Base-by-base conservation (phyloP, 148 eudicot genomes). In the Rhododendron griersonianum region DNA sequence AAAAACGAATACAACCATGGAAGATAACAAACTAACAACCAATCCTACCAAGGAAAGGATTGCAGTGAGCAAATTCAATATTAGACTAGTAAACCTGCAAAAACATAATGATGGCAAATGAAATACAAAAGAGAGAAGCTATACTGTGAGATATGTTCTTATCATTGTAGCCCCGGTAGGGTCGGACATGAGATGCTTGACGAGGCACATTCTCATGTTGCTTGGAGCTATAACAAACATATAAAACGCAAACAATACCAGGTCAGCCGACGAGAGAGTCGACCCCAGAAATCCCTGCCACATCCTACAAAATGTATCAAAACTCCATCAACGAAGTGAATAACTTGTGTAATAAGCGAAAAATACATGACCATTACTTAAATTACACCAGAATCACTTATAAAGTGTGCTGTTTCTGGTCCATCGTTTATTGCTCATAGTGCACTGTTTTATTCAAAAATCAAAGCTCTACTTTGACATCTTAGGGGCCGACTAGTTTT, bases 211-310 rank as follows among this genome's bases (percentile, higher is more conserved):
- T 88, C 99, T 94, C 94, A 96, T 76, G 83, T 91, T 92, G 89
- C 92, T 92, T 11, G 99, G 98, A 81, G 99, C 98, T 87, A 95
- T 92, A 80, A 93, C 88, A 89, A 96, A 96, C 99, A 96, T 96
- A 76, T 93, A 93, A 67, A 96, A 91, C 30, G 99, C 98, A 89
- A 96, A 96, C 85, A 95, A 77, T 82, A 93, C 59, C 18, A 96
- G 96, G 90, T 96, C 99, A 4, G 87, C 90, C 4, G 98, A 95
- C 44, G 99, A 96, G 16, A 96, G 93, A 86, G 91, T 90, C 2
- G 99, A 96, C 9, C 98, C 96, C 0, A 96, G 97, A 87, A 96
- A 96, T 85, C 99, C 99, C 83, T 88, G 92, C 94, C 95, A 96
- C 99, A 96, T 96, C 99, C 99, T 96, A 94, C 89, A 87, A 14